Base-by-base conservation (phyloP, 805 yeast genomes). In the Teunomyces panamensis region DNA sequence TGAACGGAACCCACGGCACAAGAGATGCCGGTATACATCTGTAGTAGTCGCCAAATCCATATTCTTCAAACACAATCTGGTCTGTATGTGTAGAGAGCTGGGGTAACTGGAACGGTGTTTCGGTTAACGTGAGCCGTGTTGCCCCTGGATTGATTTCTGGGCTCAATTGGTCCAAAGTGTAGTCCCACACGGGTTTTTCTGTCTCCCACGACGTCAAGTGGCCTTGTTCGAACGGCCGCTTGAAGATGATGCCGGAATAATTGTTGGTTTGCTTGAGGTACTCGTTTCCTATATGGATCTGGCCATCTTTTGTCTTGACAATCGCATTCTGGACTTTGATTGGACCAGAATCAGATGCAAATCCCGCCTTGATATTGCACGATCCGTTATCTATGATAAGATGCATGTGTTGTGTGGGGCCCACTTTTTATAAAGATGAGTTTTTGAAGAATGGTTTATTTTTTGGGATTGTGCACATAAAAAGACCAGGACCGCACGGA, bases 41-140 rank as follows among this genome's bases (percentile, higher is more conserved):
- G 53, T 83, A 86, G 49, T 87, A 77, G 29, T 81, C 78, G 10
- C 75, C 75, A 59, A 94, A 87, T 3, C 89, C 96, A 60, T 85
- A 94, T 60, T 94, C 98, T 64, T 94, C 99, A 68, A 95, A 92
- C 0, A 94, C 78, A 0, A 94, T 86, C 67, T 90, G 96, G 63
- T 94, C 98, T 11, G 89, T 85, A 63, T 87, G 87, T 55, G 83
- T 83, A 32, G 95, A 87, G 29, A 92, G 73, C 45, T 83, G 85
- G 1, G 96, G 94, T 29, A 92, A 68, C 44, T 89, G 86, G 60
- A 85, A 83, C 20, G 96, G 92, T 4, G 89, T 73, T 58, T 94
- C 97, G 1, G 91, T 83, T 43, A 88, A 74, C 0, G 90, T 73
- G 36, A 94, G 70, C 47, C 85, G 81, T 2, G 80, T 69, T 1